These are phyloP conservation scores for Yamadazyma laniorum DNA, from an alignment of 805 yeast species.

Conservation along the genomic window DNA sequence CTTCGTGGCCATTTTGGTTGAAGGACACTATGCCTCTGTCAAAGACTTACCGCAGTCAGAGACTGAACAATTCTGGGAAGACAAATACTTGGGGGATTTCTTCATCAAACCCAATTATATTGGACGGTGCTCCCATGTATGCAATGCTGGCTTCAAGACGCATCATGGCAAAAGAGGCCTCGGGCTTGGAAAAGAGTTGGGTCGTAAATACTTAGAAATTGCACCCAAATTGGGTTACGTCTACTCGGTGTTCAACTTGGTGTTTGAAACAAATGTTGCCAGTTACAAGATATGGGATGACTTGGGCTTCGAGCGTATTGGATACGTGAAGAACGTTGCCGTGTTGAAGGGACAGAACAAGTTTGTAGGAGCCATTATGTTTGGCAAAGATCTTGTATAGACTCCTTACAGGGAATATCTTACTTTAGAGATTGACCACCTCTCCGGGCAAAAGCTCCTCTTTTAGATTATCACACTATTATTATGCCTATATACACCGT, in stretches of 20 bases:
- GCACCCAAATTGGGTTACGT: conserved; percentile 79
- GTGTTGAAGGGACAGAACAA: conserved; percentile 59
- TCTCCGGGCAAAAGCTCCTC: too few relatives aligned
- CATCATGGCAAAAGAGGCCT: conserved; percentile 56
- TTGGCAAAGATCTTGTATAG: conserved; percentile 57
- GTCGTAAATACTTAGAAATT: conserved; percentile 60
- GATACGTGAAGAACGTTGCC: conserved; percentile 72
- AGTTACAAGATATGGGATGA: conserved; percentile 79
- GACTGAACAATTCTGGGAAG: conserved; percentile 43
- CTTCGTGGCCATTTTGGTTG: conserved; percentile 62
- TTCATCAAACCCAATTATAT: conserved; percentile 83
- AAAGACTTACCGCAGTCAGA: conserved; percentile 15
- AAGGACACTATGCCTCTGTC: conserved; percentile 24
- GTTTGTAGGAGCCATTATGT: conserved; percentile 75
- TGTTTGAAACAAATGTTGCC: conserved; percentile 76
- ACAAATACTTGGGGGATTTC: conserved; percentile 64
- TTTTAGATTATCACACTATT: too few relatives aligned
- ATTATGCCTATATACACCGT: too few relatives aligned
- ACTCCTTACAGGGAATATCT: too few relatives aligned
- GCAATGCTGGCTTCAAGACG: conserved; percentile 87
- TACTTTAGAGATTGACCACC: too few relatives aligned
- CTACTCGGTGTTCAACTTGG: conserved; percentile 84
- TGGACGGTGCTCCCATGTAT: conserved; percentile 82
- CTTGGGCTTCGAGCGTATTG: conserved; percentile 78
- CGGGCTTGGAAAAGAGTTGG: conserved; percentile 70